Percentiles rank a stretch among this genome's conserved stretches.
Conservation (phyloP, 805 yeast species). For the Kluyveromyces dobzhanskii region DNA sequence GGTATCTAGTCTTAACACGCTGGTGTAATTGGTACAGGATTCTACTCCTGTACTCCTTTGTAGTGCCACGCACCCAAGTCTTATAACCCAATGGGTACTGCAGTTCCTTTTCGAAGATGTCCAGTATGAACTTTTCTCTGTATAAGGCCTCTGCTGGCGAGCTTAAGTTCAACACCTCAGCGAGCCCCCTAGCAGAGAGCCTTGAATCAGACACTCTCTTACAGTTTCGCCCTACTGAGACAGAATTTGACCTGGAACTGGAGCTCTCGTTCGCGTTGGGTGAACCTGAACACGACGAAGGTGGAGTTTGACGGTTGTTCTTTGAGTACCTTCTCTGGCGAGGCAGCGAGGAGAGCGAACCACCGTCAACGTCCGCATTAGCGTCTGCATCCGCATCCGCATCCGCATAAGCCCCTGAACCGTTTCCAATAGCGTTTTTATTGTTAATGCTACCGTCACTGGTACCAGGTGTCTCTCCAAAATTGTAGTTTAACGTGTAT, state of each 20-base stretch:
- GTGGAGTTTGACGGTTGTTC: background rate
- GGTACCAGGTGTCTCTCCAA: background rate
- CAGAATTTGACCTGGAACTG: too few species aligned
- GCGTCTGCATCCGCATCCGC: constrained; percentile 7
- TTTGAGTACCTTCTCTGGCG: constrained; percentile 3
- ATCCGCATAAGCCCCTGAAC: constrained; percentile 4
- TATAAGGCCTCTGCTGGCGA: constrained; percentile 46
- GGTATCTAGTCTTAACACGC: constrained; percentile 39
- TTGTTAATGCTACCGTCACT: background rate
- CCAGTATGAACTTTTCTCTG: constrained; percentile 45
- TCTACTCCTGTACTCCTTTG: constrained; percentile 42
- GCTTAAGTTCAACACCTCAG: constrained; percentile 41
- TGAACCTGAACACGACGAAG: background rate
- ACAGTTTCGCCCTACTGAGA: too few species aligned
- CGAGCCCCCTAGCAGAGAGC: constrained; percentile 47
- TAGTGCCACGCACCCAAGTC: constrained; percentile 81
- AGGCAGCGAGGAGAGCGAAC: background rate
- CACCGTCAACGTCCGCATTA: constrained; percentile 8
- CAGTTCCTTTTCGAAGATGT: constrained; percentile 46
- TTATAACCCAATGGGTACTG: constrained; percentile 68
- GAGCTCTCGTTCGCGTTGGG: background rate
- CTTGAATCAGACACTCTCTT: constrained; percentile 41
- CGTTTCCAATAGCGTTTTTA: background rate
- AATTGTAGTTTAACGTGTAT: background rate
- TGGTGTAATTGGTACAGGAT: constrained; percentile 41